Base-by-base conservation (phyloP, 768 basidiomycete species). In the Boletus sp. region DNA sequence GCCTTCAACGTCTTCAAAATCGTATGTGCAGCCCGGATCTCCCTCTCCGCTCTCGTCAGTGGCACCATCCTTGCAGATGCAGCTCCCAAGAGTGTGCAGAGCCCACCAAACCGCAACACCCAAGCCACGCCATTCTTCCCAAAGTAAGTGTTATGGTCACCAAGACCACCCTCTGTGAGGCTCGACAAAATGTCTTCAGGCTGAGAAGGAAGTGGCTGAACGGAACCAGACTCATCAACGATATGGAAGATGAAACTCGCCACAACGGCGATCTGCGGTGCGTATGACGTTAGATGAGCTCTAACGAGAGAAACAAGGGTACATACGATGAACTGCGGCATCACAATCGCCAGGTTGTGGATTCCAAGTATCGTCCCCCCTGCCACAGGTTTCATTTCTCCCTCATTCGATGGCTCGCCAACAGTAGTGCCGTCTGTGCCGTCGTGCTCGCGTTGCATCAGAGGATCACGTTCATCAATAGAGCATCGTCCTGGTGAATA, bases 331-430 rank as follows among this genome's bases (percentile, higher is more conserved):
- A 98, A 90, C 64, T 98, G 95, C 20, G 95, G 95, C 75, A 93
- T 85, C 29, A 98, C 95, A 57, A 98, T 94, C 5, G 95, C 91
- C 17, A 98, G 78, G 68, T 98, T 98, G 67, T 98, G 95, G 40
- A 98, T 94, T 4, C 95, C 95, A 41, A 97, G 81, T 39, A 96
- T 86, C 1, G 95, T 97, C 9, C 94, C 94, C 17, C 94, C 94
- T 2, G 90, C 87, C 47, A 88, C 77, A 20, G 84, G 82, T 39
- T 78, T 74, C 5, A 71, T 64, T 29, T 78, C 71, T 33, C 63
- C 41, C 10, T 9, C 55, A 20, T 42, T 42, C 32, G 40, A 33
- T 52, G 58, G 50, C 30, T 66, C 70, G 20, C 73, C 76, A 18
- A 74, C 75, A 7, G 67, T 62, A 42, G 71, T 71, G 36, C 68